A percentile compares a stretch with the other conserved stretches of the same genome.
Conservation (phyloP, 768 basidiomycete species). For the Serendipita sp. region DNA sequence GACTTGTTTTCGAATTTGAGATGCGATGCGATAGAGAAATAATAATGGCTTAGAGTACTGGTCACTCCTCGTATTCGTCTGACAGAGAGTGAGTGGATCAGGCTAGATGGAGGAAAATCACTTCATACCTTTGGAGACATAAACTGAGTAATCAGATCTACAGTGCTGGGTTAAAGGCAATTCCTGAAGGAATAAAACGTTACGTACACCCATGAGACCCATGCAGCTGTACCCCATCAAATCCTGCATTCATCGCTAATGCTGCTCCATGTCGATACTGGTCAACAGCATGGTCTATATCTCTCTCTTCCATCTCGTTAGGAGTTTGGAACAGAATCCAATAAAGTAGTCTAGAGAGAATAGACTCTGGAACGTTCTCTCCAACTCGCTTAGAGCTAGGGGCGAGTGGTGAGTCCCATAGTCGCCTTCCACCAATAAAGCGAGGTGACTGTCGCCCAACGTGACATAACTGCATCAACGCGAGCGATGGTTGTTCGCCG, state of each 20-base stretch:
- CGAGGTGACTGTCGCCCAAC: slow-evolving; percentile 68
- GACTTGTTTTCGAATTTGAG: slow-evolving; percentile 35
- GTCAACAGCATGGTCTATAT: slow-evolving; percentile 44
- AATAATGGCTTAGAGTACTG: slow-evolving; percentile 43
- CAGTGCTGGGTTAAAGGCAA: not conserved
- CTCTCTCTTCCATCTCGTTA: slow-evolving; percentile 34
- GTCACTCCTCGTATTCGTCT: slow-evolving; percentile 45
- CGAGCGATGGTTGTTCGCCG: slow-evolving; percentile 12
- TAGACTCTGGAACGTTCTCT: slow-evolving; percentile 12
- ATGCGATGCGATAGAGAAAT: slow-evolving; percentile 40
- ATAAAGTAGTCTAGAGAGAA: slow-evolving; percentile 27
- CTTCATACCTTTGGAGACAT: slow-evolving; percentile 46
- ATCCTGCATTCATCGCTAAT: slow-evolving; percentile 49
- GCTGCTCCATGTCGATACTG: slow-evolving; percentile 52
- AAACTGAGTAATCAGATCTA: slow-evolving; percentile 69
- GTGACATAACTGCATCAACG: slow-evolving; percentile 75
- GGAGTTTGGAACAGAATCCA: slow-evolving; percentile 48
- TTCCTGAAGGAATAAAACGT: not conserved
- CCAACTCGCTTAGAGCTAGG: slow-evolving; percentile 37
- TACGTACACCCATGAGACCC: slow-evolving; percentile 70
- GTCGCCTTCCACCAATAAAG: slow-evolving; percentile 47
- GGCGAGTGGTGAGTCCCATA: slow-evolving; percentile 45
- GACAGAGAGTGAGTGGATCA: not conserved
- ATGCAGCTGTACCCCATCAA: slow-evolving; percentile 79
- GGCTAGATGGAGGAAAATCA: not conserved